Conservation (phyloP, 768 basidiomycete species). For the Tricholoma saponaceum region DNA sequence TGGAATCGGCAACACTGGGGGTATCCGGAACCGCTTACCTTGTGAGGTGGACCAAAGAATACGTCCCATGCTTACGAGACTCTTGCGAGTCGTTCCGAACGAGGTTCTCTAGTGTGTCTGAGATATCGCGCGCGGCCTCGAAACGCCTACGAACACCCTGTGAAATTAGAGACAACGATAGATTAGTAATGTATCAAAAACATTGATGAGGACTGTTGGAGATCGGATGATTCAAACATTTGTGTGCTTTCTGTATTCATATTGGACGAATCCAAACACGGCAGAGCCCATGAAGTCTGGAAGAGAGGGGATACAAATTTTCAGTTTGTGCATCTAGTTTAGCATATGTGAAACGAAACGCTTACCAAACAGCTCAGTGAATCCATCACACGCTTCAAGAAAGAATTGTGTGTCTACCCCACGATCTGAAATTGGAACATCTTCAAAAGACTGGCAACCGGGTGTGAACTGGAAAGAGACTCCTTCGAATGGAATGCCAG, state of each 20-base stretch:
- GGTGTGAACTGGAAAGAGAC: too few relatives aligned
- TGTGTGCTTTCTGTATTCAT: slow-evolving; percentile 65
- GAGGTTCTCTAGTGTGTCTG: slow-evolving; percentile 57
- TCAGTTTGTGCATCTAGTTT: not conserved
- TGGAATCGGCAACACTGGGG: not conserved
- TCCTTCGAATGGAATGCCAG: too few relatives aligned
- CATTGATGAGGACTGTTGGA: not conserved
- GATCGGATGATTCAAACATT: slow-evolving; percentile 31
- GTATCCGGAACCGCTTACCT: slow-evolving; percentile 39
- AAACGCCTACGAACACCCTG: slow-evolving; percentile 63
- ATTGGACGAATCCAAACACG: slow-evolving; percentile 72
- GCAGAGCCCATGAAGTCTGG: slow-evolving; percentile 59
- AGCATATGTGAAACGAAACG: not conserved
- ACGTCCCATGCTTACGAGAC: slow-evolving; percentile 44
- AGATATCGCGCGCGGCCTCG: slow-evolving; percentile 36
- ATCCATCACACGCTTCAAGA: slow-evolving; percentile 84
- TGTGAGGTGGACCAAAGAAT: slow-evolving; percentile 59
- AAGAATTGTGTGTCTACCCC: slow-evolving; percentile 82
- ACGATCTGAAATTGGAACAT: slow-evolving; percentile 66
- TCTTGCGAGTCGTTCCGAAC: slow-evolving; percentile 47
- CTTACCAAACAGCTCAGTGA: slow-evolving; percentile 72
- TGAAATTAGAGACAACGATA: not conserved
- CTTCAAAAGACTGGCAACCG: slow-evolving; percentile 69
- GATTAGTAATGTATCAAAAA: slow-evolving; percentile 2
- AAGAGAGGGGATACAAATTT: not conserved